These are phyloP conservation scores for Daldinia grandis DNA, from an alignment of 495 filamentous ascomycete genomes.

Conservation along the genomic window DNA sequence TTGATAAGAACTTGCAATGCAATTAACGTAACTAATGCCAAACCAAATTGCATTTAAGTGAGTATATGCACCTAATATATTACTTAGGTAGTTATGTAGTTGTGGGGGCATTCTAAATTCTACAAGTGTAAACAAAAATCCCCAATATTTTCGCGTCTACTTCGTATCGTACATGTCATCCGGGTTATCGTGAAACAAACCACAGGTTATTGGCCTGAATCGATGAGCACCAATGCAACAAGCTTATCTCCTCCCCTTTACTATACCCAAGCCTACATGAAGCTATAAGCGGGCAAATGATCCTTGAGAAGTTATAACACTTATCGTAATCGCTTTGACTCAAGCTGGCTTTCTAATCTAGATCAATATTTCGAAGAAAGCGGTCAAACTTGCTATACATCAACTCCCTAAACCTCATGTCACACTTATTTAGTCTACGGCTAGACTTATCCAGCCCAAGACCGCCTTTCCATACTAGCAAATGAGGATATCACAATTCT, in stretches of 20 bases:
- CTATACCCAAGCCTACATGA: background rate
- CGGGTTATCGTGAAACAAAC: slow-evolving; percentile 17
- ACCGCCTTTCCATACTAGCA: background rate
- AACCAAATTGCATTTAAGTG: background rate
- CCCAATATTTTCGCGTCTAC: background rate
- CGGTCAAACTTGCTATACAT: slow-evolving; percentile 31
- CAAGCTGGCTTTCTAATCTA: background rate
- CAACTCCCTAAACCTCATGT: slow-evolving; percentile 3
- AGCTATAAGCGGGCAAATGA: background rate
- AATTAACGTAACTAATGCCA: background rate
- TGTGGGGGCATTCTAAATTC: background rate
- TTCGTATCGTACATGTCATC: background rate
- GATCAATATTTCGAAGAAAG: slow-evolving; percentile 10
- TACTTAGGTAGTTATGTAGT: background rate
- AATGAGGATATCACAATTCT: background rate
- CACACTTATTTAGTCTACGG: slow-evolving; percentile 9
- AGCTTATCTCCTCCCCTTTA: background rate
- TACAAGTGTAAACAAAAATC: background rate
- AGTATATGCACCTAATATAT: background rate
- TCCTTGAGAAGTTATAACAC: background rate
- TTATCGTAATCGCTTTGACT: background rate
- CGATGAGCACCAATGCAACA: background rate
- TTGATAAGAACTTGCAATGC: background rate
- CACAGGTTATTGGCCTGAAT: slow-evolving; percentile 1
- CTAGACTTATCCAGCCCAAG: slow-evolving; percentile 14